Conservation (phyloP, 768 basidiomycete species). For the Auricularia sp. region DNA sequence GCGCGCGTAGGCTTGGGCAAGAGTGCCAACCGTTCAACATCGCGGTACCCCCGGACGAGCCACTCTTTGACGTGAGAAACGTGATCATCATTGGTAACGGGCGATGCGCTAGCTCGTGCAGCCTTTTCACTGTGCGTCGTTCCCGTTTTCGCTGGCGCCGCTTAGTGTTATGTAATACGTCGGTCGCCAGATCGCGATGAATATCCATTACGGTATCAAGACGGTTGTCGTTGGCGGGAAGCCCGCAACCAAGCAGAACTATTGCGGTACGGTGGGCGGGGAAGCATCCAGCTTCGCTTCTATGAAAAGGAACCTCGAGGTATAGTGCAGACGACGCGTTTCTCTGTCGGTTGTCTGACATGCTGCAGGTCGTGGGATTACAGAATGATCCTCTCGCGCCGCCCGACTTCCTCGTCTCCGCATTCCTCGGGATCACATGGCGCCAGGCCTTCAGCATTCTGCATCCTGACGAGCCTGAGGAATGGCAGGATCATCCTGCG, state of each 20-base stretch:
- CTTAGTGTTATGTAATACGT: too few relatives aligned
- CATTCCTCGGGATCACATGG: conserved; percentile 42
- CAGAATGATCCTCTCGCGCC: conserved; percentile 48
- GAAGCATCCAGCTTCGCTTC: conserved; percentile 46
- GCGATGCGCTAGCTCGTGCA: conserved; percentile 23
- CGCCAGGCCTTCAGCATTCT: conserved; percentile 48
- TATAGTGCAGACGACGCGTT: background rate
- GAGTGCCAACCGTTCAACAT: conserved; percentile 26
- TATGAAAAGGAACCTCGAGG: conserved; percentile 52
- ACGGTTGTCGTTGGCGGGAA: conserved; percentile 52
- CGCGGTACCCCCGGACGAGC: conserved; percentile 28
- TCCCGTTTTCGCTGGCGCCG: too few relatives aligned
- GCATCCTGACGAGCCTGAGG: conserved; percentile 42
- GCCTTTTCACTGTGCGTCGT: conserved; percentile 19
- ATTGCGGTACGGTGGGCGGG: conserved; percentile 53
- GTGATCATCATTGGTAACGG: conserved; percentile 50
- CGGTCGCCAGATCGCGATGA: conserved; percentile 42
- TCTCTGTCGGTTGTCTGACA: background rate
- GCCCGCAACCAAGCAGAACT: conserved; percentile 38
- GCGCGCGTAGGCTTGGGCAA: conserved; percentile 8
- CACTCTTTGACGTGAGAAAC: conserved; percentile 39
- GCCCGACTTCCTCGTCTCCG: conserved; percentile 33
- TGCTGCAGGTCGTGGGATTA: conserved; percentile 20
- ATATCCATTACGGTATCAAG: conserved; percentile 45
- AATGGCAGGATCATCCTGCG: conserved; percentile 11